Conservation (phyloP, 1,284 basidiomycete genomes). For the Ustilago crameri region DNA sequence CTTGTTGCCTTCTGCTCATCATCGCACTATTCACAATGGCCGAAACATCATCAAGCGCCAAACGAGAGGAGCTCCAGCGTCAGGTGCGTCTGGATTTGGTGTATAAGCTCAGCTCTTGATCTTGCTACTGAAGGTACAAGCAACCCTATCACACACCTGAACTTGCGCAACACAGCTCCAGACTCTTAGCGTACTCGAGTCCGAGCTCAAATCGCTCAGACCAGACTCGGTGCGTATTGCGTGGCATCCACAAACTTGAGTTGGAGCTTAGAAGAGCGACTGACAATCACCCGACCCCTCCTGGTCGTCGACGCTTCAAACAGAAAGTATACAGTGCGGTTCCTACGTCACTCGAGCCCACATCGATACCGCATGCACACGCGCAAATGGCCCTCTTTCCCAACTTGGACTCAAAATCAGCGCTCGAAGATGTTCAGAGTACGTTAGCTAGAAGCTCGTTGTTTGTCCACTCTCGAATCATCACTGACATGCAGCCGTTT, state of each 20-base stretch:
- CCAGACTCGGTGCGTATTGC: slow-evolving; percentile 25
- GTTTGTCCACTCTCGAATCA: not conserved
- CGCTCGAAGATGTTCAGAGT: slow-evolving; percentile 35
- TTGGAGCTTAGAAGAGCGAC: not conserved
- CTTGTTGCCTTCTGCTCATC: too few relatives aligned
- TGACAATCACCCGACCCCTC: not conserved
- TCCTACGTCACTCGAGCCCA: slow-evolving; percentile 18
- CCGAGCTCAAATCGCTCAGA: slow-evolving; percentile 33
- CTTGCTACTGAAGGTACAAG: too few relatives aligned
- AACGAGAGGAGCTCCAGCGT: slow-evolving; percentile 13
- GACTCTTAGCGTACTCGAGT: slow-evolving; percentile 31
- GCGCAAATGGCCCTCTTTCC: slow-evolving; percentile 28
- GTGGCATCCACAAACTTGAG: not conserved
- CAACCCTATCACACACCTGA: too few relatives aligned
- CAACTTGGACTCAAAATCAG: slow-evolving; percentile 26
- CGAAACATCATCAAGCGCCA: slow-evolving; percentile 3
- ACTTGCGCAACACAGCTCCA: slow-evolving; percentile 14
- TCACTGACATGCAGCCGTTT: not conserved
- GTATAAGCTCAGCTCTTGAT: not conserved
- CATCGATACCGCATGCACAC: slow-evolving; percentile 35
- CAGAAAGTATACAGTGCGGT: slow-evolving; percentile 42
- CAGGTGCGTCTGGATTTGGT: slow-evolving; percentile 2
- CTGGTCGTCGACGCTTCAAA: too few relatives aligned
- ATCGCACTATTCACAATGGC: too few relatives aligned
- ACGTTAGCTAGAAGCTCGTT: slow-evolving; percentile 1